A percentile compares a stretch with the other conserved stretches of the same genome.
Conservation (phyloP, 2,329 filamentous ascomycete species). For the Endoconidiophora laricicola region DNA sequence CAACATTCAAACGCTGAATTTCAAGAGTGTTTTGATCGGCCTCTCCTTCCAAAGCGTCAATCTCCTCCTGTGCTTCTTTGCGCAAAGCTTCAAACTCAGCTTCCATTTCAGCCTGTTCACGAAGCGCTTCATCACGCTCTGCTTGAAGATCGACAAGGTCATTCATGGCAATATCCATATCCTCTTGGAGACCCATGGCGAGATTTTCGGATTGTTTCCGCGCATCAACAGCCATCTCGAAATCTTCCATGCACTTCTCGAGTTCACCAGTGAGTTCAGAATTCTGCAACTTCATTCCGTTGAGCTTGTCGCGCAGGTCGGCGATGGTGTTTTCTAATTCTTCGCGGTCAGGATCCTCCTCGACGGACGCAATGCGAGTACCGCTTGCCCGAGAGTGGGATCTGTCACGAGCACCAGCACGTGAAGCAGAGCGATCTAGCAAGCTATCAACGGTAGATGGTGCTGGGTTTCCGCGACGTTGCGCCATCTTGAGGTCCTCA, state of each 20-base stretch:
- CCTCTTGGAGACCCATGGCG: slow-evolving; percentile 53
- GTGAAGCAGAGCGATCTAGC: slow-evolving; percentile 82
- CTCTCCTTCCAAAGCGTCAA: slow-evolving; percentile 52
- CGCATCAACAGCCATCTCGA: slow-evolving; percentile 53
- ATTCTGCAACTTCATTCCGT: slow-evolving; percentile 71
- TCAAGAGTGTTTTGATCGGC: slow-evolving; percentile 57
- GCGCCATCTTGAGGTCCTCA: slow-evolving; percentile 82
- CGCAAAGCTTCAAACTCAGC: slow-evolving; percentile 43
- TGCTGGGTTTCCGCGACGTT: slow-evolving; percentile 45
- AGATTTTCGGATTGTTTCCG: slow-evolving; percentile 43
- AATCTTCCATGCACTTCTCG: slow-evolving; percentile 61
- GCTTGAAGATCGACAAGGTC: slow-evolving; percentile 64
- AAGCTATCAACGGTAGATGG: slow-evolving; percentile 70
- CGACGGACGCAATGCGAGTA: slow-evolving; percentile 41
- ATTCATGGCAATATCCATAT: slow-evolving; percentile 61
- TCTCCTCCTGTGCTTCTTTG: slow-evolving; percentile 48
- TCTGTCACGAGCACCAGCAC: slow-evolving; percentile 51
- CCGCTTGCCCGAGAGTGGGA: slow-evolving; percentile 60
- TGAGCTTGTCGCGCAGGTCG: slow-evolving; percentile 70
- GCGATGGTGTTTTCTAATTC: slow-evolving; percentile 73
- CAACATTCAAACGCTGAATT: slow-evolving; percentile 50
- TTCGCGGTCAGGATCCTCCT: slow-evolving; percentile 66
- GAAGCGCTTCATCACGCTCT: slow-evolving; percentile 73
- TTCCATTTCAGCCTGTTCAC: slow-evolving; percentile 43
- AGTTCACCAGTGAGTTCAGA: slow-evolving; percentile 76